Base-by-base conservation (phyloP, 2,329 filamentous ascomycete species). In the Polychaeton citri region DNA sequence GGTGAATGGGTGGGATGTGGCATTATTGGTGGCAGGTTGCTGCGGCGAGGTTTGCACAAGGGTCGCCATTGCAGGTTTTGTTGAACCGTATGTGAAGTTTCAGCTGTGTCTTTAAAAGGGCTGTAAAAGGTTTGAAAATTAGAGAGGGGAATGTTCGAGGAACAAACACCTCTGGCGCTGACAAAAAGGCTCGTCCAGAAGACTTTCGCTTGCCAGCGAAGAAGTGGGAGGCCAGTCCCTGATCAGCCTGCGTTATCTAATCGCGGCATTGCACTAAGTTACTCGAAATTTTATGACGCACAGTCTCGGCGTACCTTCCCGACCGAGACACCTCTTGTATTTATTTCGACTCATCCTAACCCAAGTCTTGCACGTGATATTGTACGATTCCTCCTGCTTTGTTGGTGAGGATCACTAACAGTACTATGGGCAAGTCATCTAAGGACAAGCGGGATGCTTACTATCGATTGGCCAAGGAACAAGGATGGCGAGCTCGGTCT, bases 371-470 rank as follows among this genome's bases (percentile, higher is more conserved):
- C n/a, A n/a, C n/a, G n/a, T n/a, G n/a, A 13, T 26, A 13, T 26
- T 26, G 21, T 8, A 8, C 21, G 13, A 26, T 26, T 26, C 8
- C 21, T 26, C 13, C 13, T 8, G 8, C 21, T 8, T 26, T 26
- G 8, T 8, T 26, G 21, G 21, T 26, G 21, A 26, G 13, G 21
- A 13, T 8, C 8, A 26, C 8, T 26, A 13, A 26, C 8, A 13
- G 21, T 8, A 13, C 21, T n/a, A 57, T 56, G 52, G 53, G 53
- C 1, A 96, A 96, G 59, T 94, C 90, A 1, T 96, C 88, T 33
- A 98, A 98, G 62, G 90, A 98, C 57, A 98, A 98, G 64, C 82
- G 90, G 36, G 90, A 98, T 59, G 87, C 87, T 32, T 98, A 98
- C 64, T 98, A 98, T 55, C 76, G 90, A 36, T 81, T 98, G 6